These are phyloP conservation scores for Hemerocallis citrina DNA, from an alignment of 106 monocot species.

Conservation along the genomic window DNA sequence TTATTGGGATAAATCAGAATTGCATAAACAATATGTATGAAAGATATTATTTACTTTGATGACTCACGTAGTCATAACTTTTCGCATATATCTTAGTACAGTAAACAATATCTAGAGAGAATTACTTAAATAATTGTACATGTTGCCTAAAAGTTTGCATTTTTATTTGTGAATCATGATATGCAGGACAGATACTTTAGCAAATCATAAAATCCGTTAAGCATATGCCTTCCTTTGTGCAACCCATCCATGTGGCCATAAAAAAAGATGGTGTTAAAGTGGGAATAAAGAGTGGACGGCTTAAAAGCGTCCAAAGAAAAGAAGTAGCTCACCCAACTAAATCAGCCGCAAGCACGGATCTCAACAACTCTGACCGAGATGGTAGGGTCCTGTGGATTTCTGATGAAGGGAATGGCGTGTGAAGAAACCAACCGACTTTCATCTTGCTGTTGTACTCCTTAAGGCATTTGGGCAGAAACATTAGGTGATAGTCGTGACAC, in stretches of 20 bases:
- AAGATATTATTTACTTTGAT: not conserved
- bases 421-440: slow-evolving; percentile 96
- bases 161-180: not conserved
- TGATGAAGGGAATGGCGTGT: slow-evolving; percentile 90
- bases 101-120: not conserved
- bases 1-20: not conserved
- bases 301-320: not conserved
- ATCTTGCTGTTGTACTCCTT: slow-evolving; percentile 84
- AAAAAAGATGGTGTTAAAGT: not conserved
- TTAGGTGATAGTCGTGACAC: slow-evolving; percentile 99
- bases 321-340: slow-evolving; percentile 61
- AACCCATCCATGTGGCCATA: not conserved
- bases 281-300: not conserved
- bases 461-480: slow-evolving; percentile 94
- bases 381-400: slow-evolving; percentile 89
- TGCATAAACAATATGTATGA: not conserved
- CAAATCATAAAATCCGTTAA: not conserved
- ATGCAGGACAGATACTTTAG: not conserved
- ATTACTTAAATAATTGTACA: not conserved
- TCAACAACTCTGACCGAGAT: slow-evolving; percentile 72
- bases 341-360: slow-evolving; percentile 81
- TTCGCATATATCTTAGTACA: not conserved
- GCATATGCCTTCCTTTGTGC: not conserved
- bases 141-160: not conserved
- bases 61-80: not conserved